Evolutionary conservation across 2,329 filamentous ascomycete genomes (phyloP), one percentile per base, ranked within the genome.

Genomic region (Aureobasidium uvarum): DNA sequence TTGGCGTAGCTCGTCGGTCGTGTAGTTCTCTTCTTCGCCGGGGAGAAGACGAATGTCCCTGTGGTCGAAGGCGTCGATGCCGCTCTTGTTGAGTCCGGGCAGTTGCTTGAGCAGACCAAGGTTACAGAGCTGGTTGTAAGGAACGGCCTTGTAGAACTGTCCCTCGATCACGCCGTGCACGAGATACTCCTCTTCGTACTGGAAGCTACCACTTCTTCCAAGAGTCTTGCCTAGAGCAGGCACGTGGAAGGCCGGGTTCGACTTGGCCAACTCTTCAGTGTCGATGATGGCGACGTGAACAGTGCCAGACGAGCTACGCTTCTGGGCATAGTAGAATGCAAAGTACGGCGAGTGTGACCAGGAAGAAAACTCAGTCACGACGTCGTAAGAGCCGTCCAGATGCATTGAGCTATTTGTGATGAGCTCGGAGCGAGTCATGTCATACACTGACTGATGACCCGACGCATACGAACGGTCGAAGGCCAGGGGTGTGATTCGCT

Each of bases 211-310:
- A 14, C n/a, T 4, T 1, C 25, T 7, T 2, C 18, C 20, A 1
- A 64, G 5, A 5, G 45, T 38, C 8, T 45, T 18, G 8, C 25
- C 39, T 7, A 65, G 31, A 10, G 36, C 52, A 2, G 62, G 51
- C 5, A 65, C 62, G n/a, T 65, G 51, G 10, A 56, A 65, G 5
- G 33, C 52, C 2, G 51, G 39, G 18, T 65, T 65, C 11, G 51
- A 33, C 5, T 58, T 46, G 18, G 41, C 52, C 23, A 65, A 4
- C 7, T 31, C 43, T n/a, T 65, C 52, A 10, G 62, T 51, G 5
- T 65, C 62, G 2, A 65, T 58, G 41, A 65, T 65, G 3, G 51
- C 51, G 23, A 65, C 52, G 20, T 65, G 52, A 5, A 51, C 33
- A 10, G 16, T 33, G 2, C 23, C 25, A 28, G 20, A 48, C 33